Base-by-base conservation (phyloP, 257 asterid species). In the Ilex asprella region DNA sequence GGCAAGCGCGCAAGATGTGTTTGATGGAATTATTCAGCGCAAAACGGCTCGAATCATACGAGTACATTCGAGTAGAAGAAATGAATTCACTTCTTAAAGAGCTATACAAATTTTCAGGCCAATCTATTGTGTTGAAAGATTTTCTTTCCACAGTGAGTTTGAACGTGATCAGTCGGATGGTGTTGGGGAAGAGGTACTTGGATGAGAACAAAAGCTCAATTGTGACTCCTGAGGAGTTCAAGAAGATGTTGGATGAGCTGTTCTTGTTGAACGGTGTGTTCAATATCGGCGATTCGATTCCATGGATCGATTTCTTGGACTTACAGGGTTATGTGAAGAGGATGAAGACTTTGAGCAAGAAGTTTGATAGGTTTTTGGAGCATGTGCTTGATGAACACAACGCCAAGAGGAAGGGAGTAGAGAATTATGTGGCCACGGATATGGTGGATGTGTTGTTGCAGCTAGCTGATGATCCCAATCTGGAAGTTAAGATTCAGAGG, bases 371-470 rank as follows among this genome's bases (percentile, higher is more conserved):
- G 62, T 76, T 79, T 67, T n/a, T 79, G n/a, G 85, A 79, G 54
- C 75, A 73, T 39, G 80, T 79, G 41, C 73, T 79, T 7, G 78
- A 76, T 46, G 82, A 79, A 51, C 85, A 79, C 29, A 68, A 58
- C 6, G 46, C 3, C 11, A 67, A 12, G 50, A 73, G 79, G 57
- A 62, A 59, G 30, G 55, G 7, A 0, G 31, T 14, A 0, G 53
- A 62, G 2, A 10, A 14, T 9, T 62, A 64, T 11, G 67, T 13
- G 5, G 67, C 68, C 14, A 67, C 70, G 60, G 85, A 79, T 31
- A 79, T 79, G 85, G 79, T 79, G 51, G 85, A 79, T 70, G 70
- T 79, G 39, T 62, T 79, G 10, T 35, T 79, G 73, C 76, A 79
- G 2, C 79, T 73, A 31, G 82, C 85, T 0, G 73, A 64, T 58